Conservation (phyloP, 208 protist genomes). For the Borovskyia barvae region DNA sequence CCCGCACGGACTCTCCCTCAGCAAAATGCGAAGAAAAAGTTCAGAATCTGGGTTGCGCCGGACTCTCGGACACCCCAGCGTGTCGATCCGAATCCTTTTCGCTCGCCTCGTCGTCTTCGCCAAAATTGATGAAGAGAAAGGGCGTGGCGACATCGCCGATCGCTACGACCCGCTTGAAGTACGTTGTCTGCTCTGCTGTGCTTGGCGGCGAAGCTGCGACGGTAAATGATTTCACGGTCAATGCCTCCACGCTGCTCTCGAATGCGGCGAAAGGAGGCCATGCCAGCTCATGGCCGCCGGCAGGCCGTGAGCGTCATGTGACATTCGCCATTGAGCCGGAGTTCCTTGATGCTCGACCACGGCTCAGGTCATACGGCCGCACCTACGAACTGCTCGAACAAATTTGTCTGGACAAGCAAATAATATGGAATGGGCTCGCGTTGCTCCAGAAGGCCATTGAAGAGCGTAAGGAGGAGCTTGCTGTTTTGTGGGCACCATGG, state of each 20-base stretch:
- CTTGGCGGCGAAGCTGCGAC: conserved; percentile 4
- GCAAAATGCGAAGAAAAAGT: not conserved
- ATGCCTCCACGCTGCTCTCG: no score
- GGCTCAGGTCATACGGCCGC: conserved; percentile 16
- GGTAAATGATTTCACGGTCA: no score
- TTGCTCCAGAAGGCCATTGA: conserved; percentile 14
- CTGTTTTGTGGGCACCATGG: not conserved
- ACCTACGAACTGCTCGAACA: conserved; percentile 24
- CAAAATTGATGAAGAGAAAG: no score
- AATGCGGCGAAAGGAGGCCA: no score
- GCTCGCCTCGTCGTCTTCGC: no score
- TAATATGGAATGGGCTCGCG: conserved; percentile 7
- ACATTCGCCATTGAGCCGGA: conserved; percentile 29
- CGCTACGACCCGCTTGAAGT: conserved; percentile 20
- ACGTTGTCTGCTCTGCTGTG: conserved; percentile 18
- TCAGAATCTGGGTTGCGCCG: no score
- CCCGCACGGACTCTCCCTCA: no score
- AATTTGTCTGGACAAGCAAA: conserved; percentile 28
- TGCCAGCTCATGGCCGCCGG: no score
- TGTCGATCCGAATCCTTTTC: no score
- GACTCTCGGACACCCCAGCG: no score
- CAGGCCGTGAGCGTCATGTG: conserved; percentile 11
- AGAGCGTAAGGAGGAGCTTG: conserved; percentile 5
- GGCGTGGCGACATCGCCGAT: not conserved
- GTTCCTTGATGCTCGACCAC: conserved; percentile 21